Percentiles rank a stretch among this genome's conserved stretches.
Conservation (phyloP, 176 grass and related monocot species). For the Eragrostis nindensis region DNA sequence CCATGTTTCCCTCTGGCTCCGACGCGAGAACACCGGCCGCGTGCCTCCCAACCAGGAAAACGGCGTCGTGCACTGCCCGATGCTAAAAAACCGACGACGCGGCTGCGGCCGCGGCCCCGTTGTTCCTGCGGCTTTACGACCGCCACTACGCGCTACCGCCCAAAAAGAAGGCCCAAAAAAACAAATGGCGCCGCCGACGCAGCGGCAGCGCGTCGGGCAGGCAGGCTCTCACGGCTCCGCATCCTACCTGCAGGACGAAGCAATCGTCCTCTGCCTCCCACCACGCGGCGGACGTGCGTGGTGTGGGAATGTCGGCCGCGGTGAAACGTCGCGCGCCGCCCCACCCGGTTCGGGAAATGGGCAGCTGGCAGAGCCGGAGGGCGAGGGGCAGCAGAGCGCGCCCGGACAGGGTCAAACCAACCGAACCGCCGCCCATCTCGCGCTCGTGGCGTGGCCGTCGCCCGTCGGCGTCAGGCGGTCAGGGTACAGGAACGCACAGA, state of each 20-base stretch:
- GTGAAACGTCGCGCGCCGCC: not conserved
- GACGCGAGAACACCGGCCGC: not conserved
- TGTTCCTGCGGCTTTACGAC: slow-evolving; percentile 37
- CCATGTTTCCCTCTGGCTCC: slow-evolving; percentile 18
- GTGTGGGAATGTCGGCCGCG: not conserved
- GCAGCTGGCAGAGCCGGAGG: not conserved
- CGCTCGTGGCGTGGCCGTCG: not conserved
- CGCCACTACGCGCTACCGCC: not conserved
- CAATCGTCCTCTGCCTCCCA: not conserved
- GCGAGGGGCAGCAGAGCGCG: not conserved
- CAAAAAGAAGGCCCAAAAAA: not conserved
- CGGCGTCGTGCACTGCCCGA: not conserved
- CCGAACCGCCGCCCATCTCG: not conserved
- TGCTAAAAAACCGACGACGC: not conserved
- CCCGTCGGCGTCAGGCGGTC: not conserved
- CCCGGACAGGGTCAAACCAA: not conserved
- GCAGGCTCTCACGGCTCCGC: not conserved
- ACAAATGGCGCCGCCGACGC: not conserved
- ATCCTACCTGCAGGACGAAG: not conserved
- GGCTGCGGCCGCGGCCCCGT: not conserved
- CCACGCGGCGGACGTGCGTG: not conserved
- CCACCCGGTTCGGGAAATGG: not conserved
- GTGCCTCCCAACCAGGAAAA: not conserved
- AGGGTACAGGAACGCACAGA: not conserved
- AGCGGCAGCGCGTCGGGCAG: too few relatives aligned